A percentile compares a stretch with the other conserved stretches of the same genome.
phyloP scores from a whole-genome alignment of 306 rosid species.

The Luffa acutangula region DNA sequence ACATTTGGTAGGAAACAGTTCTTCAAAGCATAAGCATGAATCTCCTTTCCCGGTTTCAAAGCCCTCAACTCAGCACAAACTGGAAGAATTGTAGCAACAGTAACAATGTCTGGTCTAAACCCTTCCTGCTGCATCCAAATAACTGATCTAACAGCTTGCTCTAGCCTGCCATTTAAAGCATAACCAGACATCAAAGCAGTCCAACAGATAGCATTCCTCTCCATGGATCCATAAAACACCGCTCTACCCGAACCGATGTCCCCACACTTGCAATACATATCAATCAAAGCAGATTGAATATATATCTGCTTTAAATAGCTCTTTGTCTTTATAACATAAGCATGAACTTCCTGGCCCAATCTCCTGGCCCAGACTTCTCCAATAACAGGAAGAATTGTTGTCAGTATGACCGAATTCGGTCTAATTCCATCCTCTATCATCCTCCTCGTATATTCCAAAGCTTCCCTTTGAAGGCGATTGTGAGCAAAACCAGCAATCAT shows the following conservation, averaged over 20 bases:
- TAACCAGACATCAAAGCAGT: constrained; percentile 78
- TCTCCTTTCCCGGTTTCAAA: constrained; percentile 52
- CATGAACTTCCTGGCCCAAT: constrained; percentile 66
- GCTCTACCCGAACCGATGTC: constrained; percentile 50
- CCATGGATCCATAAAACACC: constrained; percentile 49
- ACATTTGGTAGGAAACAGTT: constrained; percentile 59
- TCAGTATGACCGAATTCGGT: constrained; percentile 43
- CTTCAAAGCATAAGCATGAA: constrained; percentile 71
- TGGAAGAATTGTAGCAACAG: constrained; percentile 62
- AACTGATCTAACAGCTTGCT: constrained; percentile 64
- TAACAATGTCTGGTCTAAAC: constrained; percentile 58
- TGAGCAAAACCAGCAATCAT: constrained; percentile 45
- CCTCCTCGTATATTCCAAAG: constrained; percentile 37
- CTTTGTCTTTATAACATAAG: constrained; percentile 54
- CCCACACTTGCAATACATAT: constrained; percentile 84
- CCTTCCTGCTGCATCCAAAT: constrained; percentile 97
- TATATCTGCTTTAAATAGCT: constrained; percentile 37
- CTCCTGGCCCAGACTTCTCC: constrained; percentile 38
- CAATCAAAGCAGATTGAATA: constrained; percentile 66
- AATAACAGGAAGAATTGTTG: constrained; percentile 38
- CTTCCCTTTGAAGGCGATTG: constrained; percentile 38
- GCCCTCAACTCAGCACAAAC: constrained; percentile 67
- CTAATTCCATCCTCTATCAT: constrained; percentile 41
- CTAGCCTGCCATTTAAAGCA: constrained; percentile 51
- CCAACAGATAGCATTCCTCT: constrained; percentile 77